Conservation (phyloP, 371 early-diverging fungal species). For the Rhizopus microsporus region DNA sequence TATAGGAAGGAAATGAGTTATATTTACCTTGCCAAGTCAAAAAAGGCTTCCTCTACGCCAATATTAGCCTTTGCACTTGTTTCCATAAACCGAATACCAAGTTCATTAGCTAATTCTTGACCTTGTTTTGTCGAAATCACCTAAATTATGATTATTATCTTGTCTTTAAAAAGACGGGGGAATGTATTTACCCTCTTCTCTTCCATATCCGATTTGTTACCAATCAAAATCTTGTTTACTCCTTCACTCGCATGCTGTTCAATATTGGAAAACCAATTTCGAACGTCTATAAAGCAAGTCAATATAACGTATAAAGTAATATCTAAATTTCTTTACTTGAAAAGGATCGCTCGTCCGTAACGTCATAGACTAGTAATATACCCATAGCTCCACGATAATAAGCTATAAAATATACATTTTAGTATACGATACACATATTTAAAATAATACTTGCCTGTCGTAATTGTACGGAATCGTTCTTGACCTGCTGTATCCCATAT, state of each 20-base stretch:
- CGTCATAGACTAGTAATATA: conserved; percentile 99
- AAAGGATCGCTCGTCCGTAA: conserved; percentile 97
- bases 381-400: conserved; percentile 99
- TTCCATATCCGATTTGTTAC: conserved; percentile 96
- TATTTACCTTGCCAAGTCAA: conserved; percentile 94
- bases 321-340: conserved; percentile 61
- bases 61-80: conserved; percentile 97
- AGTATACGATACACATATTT: conserved; percentile 36
- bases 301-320: neutral
- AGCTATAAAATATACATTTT: conserved; percentile 51
- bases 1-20: conserved; percentile 84
- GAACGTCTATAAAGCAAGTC: conserved; percentile 62
- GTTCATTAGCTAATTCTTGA: conserved; percentile 88
- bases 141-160: neutral
- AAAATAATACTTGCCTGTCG: conserved; percentile 95
- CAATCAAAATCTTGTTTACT: conserved; percentile 96
- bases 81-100: conserved; percentile 90
- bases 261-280: conserved; percentile 99
- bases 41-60: conserved; percentile 98
- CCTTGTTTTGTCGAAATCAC: conserved; percentile 77
- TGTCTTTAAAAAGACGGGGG: neutral
- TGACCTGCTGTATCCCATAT: conserved; percentile 99
- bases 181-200: conserved; percentile 67
- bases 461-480: conserved; percentile 99
- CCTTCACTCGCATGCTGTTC: conserved; percentile 95